Base-by-base conservation (phyloP, 768 basidiomycete genomes). In the Pisolithus albus region DNA sequence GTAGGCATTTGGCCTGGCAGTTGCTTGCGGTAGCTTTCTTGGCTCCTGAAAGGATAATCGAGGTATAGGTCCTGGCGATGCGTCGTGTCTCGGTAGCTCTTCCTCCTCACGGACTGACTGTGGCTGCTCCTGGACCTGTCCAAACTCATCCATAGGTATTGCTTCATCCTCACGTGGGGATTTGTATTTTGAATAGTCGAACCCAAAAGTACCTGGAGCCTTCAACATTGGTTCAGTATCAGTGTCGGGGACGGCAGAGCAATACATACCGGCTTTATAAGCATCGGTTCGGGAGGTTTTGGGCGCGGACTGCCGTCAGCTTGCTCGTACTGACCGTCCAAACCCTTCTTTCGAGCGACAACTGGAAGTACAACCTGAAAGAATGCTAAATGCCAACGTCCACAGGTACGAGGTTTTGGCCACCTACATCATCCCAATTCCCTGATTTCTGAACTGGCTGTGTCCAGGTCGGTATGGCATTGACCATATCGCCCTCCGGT, bases 171-270 rank as follows among this genome's bases (percentile, higher is more conserved):
- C 61, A 44, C 70, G 75, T 54, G 72, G 70, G 9, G 75, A 73
- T 7, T 82, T 80, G 59, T 84, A 82, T 66, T 90, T 92, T 7
- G 82, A 72, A 50, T 79, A 76, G 59, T 90, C 84, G 63, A 75
- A 91, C 4, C 83, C 88, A 65, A 92, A 92, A 41, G 87, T 90
- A 18, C 88, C 88, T 8, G 89, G 86, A 16, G 87, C 86, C 88
- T 88, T 52, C 24, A 41, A 24, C 48, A 44, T 30, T 30, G 28
- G 43, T 6, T 51, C 50, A 58, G 51, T 49, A 41, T 36, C 30
- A 24, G 34, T 42, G 19, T 10, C 30, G 11, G 21, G 21, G 23
- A 13, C 37, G 19, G 5, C 24, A 50, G 34, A 13, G n/a, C 7
- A 6, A 16, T 43, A 73, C 82, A 57, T 64, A 88, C 86, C 36